Base-by-base conservation (phyloP, 2,329 filamentous ascomycete genomes). In the Cladosporium sp. region DNA sequence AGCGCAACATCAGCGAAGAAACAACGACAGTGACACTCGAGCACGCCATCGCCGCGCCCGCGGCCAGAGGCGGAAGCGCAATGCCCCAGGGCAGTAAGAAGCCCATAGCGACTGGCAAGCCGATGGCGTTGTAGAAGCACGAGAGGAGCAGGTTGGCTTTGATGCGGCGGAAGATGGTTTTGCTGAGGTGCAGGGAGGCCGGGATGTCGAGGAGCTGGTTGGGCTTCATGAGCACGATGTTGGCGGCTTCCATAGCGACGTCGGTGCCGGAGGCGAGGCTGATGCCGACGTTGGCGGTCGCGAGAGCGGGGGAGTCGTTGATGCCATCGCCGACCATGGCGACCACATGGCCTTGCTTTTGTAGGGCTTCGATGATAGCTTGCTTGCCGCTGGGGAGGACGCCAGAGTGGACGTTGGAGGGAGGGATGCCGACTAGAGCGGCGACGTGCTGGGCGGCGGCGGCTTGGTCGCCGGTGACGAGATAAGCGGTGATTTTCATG, bases 271-370 rank as follows among this genome's bases (percentile, higher is more conserved):
- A 93, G 5, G 92, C 86, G 78, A 99, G 92, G 65, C 93, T 93
- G 70, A 99, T 97, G 69, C 95, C 95, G 30, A 98, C 88, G 71
- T 96, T 89, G 13, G 95, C 93, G 0, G 93, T 96, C 0, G 93
- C 95, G 13, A 99, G 87, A 0, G 95, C 95, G 0, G 95, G 95
- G 0, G 93, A 97, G 81, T 99, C 95, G 79, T 99, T 99, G 85
- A 99, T 97, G 49, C 95, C 95, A 77, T 99, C 95, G 61, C 95
- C 93, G 16, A 98, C 93, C 95, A 99, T 99, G 70, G 92, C 95
- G 28, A 98, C 92, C 58, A 90, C 83, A 72, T 93, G 86, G 67
- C 92, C 92, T 59, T 83, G 78, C 0, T 84, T 82, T 79, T 97
- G 92, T 21, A 98, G 85, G 63, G 89, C 82, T 58, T 88, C 86